Evolutionary conservation across 2,329 filamentous ascomycete species (phyloP).

Genomic region (Hypoxylon sp.): DNA sequence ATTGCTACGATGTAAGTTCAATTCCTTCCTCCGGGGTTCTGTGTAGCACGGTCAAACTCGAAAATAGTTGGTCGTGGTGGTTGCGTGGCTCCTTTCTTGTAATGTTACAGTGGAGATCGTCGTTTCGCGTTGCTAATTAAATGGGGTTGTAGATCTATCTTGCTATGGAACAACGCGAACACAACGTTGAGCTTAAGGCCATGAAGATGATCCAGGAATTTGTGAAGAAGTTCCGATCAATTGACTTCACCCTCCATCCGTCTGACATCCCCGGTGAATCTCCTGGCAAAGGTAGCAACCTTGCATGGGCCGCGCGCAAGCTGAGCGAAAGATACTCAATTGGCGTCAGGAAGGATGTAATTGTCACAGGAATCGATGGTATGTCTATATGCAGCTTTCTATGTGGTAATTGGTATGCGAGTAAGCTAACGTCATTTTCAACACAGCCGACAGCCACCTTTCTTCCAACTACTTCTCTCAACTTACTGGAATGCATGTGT

Average conservation of each 20-base stretch:
- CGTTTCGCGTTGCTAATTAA: slow-evolving; percentile 13
- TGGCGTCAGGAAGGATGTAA: slow-evolving; percentile 64
- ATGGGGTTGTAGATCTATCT: slow-evolving; percentile 66
- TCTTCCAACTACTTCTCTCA: slow-evolving; percentile 72
- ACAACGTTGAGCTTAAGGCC: slow-evolving; percentile 68
- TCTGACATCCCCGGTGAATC: slow-evolving; percentile 71
- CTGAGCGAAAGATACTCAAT: slow-evolving; percentile 68
- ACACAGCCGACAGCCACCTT: slow-evolving; percentile 74
- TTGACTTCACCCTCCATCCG: slow-evolving; percentile 74
- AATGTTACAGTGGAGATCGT: slow-evolving; percentile 2
- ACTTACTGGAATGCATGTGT: slow-evolving; percentile 69
- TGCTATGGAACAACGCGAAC: slow-evolving; percentile 76
- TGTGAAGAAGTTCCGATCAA: slow-evolving; percentile 69
- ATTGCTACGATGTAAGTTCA: slow-evolving; percentile 72
- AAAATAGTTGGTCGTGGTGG: not conserved
- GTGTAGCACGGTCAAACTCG: no score
- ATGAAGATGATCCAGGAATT: slow-evolving; percentile 69
- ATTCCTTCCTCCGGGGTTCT: no score
- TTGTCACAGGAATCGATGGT: slow-evolving; percentile 79
- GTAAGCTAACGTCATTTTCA: slow-evolving; percentile 26
- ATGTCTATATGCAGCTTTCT: slow-evolving; percentile 45
- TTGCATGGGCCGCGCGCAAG: slow-evolving; percentile 74
- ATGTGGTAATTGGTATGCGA: no score
- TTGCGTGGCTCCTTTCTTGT: slow-evolving; percentile 9
- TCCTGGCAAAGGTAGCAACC: slow-evolving; percentile 78